Evolutionary conservation across 768 basidiomycete genomes (phyloP).

Genomic region (Mycena galericulata): DNA sequence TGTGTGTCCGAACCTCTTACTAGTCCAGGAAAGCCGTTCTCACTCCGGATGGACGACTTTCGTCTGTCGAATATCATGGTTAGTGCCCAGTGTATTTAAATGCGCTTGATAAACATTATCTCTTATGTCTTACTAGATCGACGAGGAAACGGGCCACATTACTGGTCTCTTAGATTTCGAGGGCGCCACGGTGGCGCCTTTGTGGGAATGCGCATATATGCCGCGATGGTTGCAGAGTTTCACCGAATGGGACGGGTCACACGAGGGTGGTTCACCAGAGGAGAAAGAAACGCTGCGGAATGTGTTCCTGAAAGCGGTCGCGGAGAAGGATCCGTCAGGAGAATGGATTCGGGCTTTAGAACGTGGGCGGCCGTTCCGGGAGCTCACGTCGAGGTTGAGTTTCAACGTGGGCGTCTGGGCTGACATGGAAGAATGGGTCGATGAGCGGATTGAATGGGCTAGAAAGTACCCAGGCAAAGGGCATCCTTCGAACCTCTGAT

Average conservation of each 20-base stretch:
- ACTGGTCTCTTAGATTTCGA: conserved; percentile 37
- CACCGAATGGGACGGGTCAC: conserved; percentile 21
- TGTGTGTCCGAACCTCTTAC: conserved; percentile 17
- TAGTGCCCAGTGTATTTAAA: not conserved
- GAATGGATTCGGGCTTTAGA: conserved; percentile 28
- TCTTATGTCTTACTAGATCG: conserved; percentile 23
- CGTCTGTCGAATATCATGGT: conserved; percentile 38
- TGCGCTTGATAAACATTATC: not conserved
- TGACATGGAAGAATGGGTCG: conserved; percentile 24
- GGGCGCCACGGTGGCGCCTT: conserved; percentile 32
- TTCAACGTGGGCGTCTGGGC: conserved; percentile 33
- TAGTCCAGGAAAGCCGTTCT: conserved; percentile 24
- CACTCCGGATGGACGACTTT: conserved; percentile 34
- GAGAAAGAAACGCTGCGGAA: conserved; percentile 10
- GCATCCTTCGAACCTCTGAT: not conserved
- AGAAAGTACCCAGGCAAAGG: not conserved
- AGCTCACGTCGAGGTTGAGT: conserved; percentile 11
- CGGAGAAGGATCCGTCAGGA: conserved; percentile 1
- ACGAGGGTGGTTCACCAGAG: conserved; percentile 23
- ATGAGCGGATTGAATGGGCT: conserved; percentile 24
- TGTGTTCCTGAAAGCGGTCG: conserved; percentile 23
- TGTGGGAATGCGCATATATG: conserved; percentile 39
- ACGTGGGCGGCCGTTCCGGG: conserved; percentile 24
- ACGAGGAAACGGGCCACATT: conserved; percentile 30
- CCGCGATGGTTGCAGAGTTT: conserved; percentile 36